Evolutionary conservation across 202 grass and related monocot genomes (phyloP).

Genomic region (Digitaria exilis): DNA sequence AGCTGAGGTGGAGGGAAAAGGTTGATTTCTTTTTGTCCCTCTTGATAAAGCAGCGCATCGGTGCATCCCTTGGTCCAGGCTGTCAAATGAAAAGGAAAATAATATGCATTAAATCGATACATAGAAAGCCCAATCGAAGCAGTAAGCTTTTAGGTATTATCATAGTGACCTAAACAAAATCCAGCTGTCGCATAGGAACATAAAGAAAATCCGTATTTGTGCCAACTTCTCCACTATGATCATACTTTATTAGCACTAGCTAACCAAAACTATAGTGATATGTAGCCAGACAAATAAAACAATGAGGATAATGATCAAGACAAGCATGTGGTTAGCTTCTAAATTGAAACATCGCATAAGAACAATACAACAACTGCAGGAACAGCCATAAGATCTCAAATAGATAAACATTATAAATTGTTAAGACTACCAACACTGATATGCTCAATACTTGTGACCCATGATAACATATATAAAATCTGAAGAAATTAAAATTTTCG

Average conservation of each 20-base stretch:
- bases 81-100: slow-evolving; percentile 30
- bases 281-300: slow-evolving; percentile 11
- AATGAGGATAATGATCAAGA: slow-evolving; percentile 6
- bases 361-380: background rate
- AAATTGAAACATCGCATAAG: background rate
- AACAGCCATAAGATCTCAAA: background rate
- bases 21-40: slow-evolving; percentile 79
- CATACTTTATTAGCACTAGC: slow-evolving; percentile 21
- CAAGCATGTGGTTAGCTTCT: background rate
- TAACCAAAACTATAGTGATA: background rate
- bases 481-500: background rate
- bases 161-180: background rate
- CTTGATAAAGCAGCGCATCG: slow-evolving; percentile 81
- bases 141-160: slow-evolving; percentile 27
- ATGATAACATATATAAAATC: background rate
- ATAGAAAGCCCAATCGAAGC: background rate
- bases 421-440: background rate
- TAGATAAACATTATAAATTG: slow-evolving; percentile 6
- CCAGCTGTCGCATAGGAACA: slow-evolving; percentile 19
- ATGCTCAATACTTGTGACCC: background rate
- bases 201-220: background rate
- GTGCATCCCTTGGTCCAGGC: slow-evolving; percentile 71
- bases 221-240: background rate
- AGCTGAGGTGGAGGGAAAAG: slow-evolving; percentile 76
- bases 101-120: slow-evolving; percentile 19